A percentile compares a stretch with the other conserved stretches of the same genome.
Conservation (phyloP, 495 filamentous ascomycete species). For the Talaromyces proteolyticus region DNA sequence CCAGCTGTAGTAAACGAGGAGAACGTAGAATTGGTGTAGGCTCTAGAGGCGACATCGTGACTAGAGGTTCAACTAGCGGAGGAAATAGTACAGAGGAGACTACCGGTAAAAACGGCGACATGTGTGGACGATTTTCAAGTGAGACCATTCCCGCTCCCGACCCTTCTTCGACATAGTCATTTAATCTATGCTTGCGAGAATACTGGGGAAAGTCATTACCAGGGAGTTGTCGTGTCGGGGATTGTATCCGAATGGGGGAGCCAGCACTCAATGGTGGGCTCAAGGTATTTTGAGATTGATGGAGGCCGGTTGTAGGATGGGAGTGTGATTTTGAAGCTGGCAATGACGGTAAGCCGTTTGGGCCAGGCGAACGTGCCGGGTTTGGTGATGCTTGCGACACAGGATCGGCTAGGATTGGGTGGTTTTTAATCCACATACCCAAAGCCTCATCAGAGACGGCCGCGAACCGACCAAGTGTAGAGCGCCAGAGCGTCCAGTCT, state of each 20-base stretch:
- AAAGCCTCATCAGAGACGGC: conserved; percentile 70
- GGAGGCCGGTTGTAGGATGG: conserved; percentile 32
- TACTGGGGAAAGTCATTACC: conserved; percentile 31
- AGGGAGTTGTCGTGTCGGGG: conserved; percentile 46
- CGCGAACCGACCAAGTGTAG: conserved; percentile 69
- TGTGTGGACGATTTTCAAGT: conserved; percentile 20
- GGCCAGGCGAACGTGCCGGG: conserved; percentile 11
- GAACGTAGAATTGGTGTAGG: too few relatives aligned
- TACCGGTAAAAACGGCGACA: conserved; percentile 18
- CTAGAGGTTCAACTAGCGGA: conserved; percentile 44
- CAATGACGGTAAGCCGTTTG: conserved; percentile 20
- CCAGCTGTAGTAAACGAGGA: conserved; percentile 13
- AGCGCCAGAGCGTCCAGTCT: conserved; percentile 83
- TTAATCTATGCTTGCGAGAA: conserved; percentile 65
- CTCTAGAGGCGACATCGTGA: conserved; percentile 28
- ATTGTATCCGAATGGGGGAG: conserved; percentile 21
- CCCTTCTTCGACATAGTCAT: conserved; percentile 57
- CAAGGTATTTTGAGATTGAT: too few relatives aligned
- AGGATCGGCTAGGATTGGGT: conserved; percentile 11
- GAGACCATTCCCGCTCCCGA: conserved; percentile 57
- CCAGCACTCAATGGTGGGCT: conserved; percentile 20
- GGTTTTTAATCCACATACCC: conserved; percentile 21
- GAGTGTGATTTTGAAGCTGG: conserved; percentile 47
- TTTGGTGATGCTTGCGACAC: conserved; percentile 27
- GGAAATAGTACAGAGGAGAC: conserved; percentile 63